These are phyloP conservation scores for Cercis canadensis DNA, from an alignment of 306 rosid genomes.

Conservation along the genomic window DNA sequence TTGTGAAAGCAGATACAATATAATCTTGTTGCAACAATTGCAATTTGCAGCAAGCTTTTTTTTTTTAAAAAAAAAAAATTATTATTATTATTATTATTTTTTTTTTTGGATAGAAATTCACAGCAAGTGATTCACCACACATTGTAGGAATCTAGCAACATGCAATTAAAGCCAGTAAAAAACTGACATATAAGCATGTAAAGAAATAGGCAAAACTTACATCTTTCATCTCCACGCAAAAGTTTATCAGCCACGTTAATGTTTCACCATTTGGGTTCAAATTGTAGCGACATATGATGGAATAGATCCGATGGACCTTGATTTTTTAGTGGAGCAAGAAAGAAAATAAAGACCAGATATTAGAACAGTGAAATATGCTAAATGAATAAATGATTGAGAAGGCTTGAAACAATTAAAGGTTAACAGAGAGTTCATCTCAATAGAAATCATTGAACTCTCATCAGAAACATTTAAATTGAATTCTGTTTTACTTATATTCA, in stretches of 20 bases:
- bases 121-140: background rate
- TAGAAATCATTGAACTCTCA: background rate
- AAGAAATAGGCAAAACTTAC: slow-evolving; percentile 53
- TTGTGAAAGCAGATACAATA: slow-evolving; percentile 31
- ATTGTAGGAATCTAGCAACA: too few species aligned
- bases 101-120: too few species aligned
- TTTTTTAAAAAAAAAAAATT: too few species aligned
- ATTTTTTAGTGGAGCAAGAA: slow-evolving; percentile 20
- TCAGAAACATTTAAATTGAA: background rate
- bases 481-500: background rate
- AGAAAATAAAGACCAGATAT: slow-evolving; percentile 27
- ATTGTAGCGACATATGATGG: slow-evolving; percentile 51
- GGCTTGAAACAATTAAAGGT: background rate
- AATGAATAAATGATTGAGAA: background rate
- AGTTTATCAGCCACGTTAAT: slow-evolving; percentile 69
- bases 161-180: slow-evolving; percentile 4
- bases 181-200: slow-evolving; percentile 24
- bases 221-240: slow-evolving; percentile 70
- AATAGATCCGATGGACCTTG: slow-evolving; percentile 71
- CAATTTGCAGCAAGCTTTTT: too few species aligned
- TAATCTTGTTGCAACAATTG: slow-evolving; percentile 9
- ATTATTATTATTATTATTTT: too few species aligned
- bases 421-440: background rate
- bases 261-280: slow-evolving; percentile 62
- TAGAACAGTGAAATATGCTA: background rate